Percentiles rank a stretch among this genome's conserved stretches.
Evolutionary conservation across 1,284 basidiomycete genomes (phyloP).

Genomic region (Exsudoporus floridanus): DNA sequence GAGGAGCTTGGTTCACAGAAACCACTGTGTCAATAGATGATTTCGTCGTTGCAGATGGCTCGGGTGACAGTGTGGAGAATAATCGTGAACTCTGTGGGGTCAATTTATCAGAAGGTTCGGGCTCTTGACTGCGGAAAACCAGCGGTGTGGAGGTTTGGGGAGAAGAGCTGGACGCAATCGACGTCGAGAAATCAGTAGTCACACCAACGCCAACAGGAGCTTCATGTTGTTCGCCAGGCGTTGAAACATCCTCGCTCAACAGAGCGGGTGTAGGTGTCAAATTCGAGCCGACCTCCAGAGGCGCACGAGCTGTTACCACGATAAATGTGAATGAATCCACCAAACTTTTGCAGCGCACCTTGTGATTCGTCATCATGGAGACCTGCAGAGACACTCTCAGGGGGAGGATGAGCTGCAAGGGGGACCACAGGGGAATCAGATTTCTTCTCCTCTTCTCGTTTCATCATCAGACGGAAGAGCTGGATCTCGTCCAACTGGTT

Average conservation of each 20-base stretch:
- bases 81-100: conserved; percentile 39
- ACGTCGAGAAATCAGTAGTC: background rate
- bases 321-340: conserved; percentile 14
- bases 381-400: conserved; percentile 10
- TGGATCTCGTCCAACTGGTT: conserved; percentile 78
- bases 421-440: conserved; percentile 29
- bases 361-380: conserved; percentile 15
- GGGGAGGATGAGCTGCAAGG: background rate
- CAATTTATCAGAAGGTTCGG: conserved; percentile 31
- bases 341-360: conserved; percentile 20
- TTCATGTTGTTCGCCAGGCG: conserved; percentile 13
- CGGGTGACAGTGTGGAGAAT: conserved; percentile 34
- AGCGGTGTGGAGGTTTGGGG: conserved; percentile 13
- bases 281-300: conserved; percentile 12
- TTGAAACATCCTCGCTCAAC: conserved; percentile 11
- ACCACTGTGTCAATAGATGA: conserved; percentile 14
- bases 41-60: conserved; percentile 18
- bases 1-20: conserved; percentile 22
- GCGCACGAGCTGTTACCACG: conserved; percentile 13
- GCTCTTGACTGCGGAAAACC: conserved; percentile 18
- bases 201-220: background rate
- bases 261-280: conserved; percentile 1
- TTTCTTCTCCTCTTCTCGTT: conserved; percentile 71
- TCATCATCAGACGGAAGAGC: conserved; percentile 83
- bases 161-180: conserved; percentile 14